These are phyloP conservation scores for Salix arbutifolia DNA, from an alignment of 345 rosid genomes.

Conservation along the genomic window DNA sequence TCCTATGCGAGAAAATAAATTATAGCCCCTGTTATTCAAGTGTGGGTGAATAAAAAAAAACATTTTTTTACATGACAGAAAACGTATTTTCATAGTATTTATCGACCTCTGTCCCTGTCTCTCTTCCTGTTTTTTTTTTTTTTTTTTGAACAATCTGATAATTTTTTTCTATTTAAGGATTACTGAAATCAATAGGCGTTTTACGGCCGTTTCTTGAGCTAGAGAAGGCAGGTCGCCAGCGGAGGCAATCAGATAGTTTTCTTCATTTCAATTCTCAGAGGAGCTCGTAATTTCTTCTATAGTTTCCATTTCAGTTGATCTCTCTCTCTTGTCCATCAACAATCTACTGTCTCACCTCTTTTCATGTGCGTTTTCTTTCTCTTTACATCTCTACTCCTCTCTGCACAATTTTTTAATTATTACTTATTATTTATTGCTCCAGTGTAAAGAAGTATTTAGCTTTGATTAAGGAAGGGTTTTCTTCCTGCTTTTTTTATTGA, in stretches of 20 bases:
- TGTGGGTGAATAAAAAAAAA: too few species aligned
- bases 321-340: neutral
- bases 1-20: too few species aligned
- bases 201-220: neutral
- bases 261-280: neutral
- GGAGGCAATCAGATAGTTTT: neutral
- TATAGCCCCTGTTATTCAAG: too few species aligned
- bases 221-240: neutral
- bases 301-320: neutral
- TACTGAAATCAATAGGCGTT: too few species aligned
- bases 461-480: neutral
- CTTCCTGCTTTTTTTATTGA: neutral
- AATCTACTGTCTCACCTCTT: neutral
- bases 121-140: too few species aligned
- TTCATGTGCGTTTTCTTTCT: neutral
- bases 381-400: neutral
- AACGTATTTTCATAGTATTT: neutral
- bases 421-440: neutral
- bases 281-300: neutral
- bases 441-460: neutral
- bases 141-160: too few species aligned
- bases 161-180: too few species aligned
- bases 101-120: neutral
- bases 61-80: too few species aligned
- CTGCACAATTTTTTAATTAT: neutral